Evolutionary conservation across 2,329 filamentous ascomycete genomes (phyloP).

Genomic region (Aureobasidium sp.): DNA sequence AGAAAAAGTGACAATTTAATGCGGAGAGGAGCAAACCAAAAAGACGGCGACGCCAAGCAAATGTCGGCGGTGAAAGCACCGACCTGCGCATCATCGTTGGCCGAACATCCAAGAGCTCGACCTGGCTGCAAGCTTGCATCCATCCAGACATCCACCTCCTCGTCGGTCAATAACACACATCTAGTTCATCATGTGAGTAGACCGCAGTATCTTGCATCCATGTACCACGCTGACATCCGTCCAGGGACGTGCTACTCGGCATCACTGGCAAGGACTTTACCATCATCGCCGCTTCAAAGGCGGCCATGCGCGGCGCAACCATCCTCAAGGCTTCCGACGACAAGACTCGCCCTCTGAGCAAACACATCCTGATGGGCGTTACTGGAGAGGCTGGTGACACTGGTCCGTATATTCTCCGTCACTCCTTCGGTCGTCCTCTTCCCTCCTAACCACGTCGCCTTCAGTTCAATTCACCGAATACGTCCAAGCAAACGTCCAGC

Average conservation of each 20-base stretch:
- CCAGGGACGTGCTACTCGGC: conserved; percentile 93
- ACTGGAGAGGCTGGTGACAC: conserved; percentile 95
- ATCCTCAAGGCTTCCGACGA: conserved; percentile 93
- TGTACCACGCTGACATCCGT: conserved; percentile 40
- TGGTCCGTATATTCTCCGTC: conserved; percentile 47
- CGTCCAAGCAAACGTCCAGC: conserved; percentile 95
- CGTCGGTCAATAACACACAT: not conserved
- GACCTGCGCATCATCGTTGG: conserved; percentile 6
- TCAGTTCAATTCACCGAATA: conserved; percentile 98
- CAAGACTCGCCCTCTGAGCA: conserved; percentile 89
- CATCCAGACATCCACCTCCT: not conserved
- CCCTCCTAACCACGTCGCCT: not conserved
- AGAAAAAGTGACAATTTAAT: not conserved
- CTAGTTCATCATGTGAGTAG: conserved; percentile 13
- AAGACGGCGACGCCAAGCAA: conserved; percentile 2
- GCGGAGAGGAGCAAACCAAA: conserved; percentile 1
- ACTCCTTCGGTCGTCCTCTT: not conserved
- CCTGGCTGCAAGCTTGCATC: not conserved
- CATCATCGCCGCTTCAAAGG: conserved; percentile 94
- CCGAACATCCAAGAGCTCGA: conserved; percentile 1
- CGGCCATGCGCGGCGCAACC: conserved; percentile 93
- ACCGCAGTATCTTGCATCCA: not conserved
- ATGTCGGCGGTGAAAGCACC: not conserved
- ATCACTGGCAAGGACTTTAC: conserved; percentile 99
- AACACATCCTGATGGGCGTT: conserved; percentile 90